These are phyloP conservation scores for Kwoniella mangroviensis DNA, from an alignment of 768 basidiomycete genomes.

Conservation along the genomic window DNA sequence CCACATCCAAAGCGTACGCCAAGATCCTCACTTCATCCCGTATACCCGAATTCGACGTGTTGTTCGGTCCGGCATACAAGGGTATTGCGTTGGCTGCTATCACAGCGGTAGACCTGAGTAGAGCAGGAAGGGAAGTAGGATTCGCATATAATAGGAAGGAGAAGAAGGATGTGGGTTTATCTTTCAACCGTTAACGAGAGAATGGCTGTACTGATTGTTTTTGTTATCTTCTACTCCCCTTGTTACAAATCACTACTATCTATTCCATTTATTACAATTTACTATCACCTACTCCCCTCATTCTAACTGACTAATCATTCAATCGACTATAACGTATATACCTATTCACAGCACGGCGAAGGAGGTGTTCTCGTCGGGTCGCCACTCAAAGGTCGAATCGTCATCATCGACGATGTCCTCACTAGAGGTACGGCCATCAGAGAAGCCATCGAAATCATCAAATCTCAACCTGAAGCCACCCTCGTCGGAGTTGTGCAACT, in stretches of 20 bases:
- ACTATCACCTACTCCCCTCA: too few relatives aligned
- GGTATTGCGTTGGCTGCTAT: constrained; percentile 91
- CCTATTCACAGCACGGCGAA: constrained; percentile 72
- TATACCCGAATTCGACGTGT: constrained; percentile 69
- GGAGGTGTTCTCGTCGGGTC: constrained; percentile 90
- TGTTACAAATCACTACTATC: too few relatives aligned
- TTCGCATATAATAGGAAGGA: constrained; percentile 96
- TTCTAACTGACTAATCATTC: neutral
- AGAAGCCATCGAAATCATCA: constrained; percentile 76
- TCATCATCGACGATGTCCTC: constrained; percentile 95
- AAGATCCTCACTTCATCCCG: constrained; percentile 70
- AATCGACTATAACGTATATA: neutral
- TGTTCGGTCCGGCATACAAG: constrained; percentile 98
- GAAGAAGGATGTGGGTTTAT: constrained; percentile 69
- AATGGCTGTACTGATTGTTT: neutral
- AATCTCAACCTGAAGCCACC: constrained; percentile 65
- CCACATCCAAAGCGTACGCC: constrained; percentile 81
- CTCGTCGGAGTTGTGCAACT: constrained; percentile 87
- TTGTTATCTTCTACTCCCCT: neutral
- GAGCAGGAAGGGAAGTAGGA: constrained; percentile 69
- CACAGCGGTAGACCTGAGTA: constrained; percentile 74
- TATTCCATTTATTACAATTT: neutral
- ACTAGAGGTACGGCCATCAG: constrained; percentile 76
- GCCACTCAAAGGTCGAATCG: constrained; percentile 74
- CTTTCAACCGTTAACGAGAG: neutral